Evolutionary conservation across 768 basidiomycete genomes (phyloP), one percentile per base, ranked within the genome.

Genomic region (Galerina sulciceps): DNA sequence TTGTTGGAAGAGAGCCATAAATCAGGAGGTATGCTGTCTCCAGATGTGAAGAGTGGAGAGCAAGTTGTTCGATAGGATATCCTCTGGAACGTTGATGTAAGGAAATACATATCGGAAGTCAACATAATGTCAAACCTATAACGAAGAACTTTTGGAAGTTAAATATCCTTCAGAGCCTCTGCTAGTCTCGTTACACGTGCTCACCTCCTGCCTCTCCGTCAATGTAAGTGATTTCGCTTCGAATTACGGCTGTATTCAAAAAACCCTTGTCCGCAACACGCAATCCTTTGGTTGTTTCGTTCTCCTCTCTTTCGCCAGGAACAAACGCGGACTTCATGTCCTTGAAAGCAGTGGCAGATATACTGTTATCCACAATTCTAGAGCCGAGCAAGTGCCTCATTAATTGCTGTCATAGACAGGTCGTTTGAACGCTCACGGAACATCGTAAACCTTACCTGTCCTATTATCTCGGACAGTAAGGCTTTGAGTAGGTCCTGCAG

Each of bases 61-160:
- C 93, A 34, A 96, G 86, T 67, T 95, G 90, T 68, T 96, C 94
- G 63, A 96, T 96, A 14, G 94, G 94, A 69, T 94, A 95, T 18
- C 94, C 94, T 75, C 93, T 90, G 64, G 2, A 22, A 23, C 38
- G 51, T 4, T 22, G 10, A 34, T 23, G n/a, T 55, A 8, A 47
- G 22, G 37, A 35, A 20, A 35, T 10, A n/a, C n/a, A 14, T 38
- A 15, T 45, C 15, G 26, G 17, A 15, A 42, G 6, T 11, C 34
- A 4, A 11, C 17, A 15, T 13, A 34, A 11, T 10, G 15, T 11
- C 31, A 3, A 58, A 89, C 90, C 90, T 85, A 74, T 93, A 93
- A 45, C 91, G 86, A 59, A 93, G 72, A 49, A 93, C 84, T 79
- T 6, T 13, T 22, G 26, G 26, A 18, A 23, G 2, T 15, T 57